phyloP scores from a whole-genome alignment of 306 rosid species.

The Cicer judaicum region DNA sequence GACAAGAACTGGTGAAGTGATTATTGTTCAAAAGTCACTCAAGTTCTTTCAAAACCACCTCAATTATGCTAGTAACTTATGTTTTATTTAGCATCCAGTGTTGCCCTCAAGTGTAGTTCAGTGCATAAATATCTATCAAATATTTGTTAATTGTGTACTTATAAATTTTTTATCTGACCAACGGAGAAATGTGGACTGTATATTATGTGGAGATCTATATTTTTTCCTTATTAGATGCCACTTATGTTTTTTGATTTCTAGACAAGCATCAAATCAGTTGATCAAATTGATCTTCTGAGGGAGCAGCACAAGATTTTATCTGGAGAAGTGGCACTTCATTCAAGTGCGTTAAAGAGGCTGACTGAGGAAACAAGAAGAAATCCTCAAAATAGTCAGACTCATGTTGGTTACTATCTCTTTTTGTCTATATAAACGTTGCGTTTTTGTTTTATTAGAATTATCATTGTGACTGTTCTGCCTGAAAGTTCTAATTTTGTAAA shows the following conservation, averaged over 20 bases:
- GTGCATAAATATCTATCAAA: slow-evolving; percentile 31
- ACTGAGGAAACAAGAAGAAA: slow-evolving; percentile 75
- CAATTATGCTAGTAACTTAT: slow-evolving; percentile 21
- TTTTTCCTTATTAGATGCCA: slow-evolving; percentile 38
- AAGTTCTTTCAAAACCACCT: slow-evolving; percentile 30
- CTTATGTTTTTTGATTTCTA: slow-evolving; percentile 43
- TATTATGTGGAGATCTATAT: slow-evolving; percentile 12
- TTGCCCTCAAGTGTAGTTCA: slow-evolving; percentile 38
- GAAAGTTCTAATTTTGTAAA: slow-evolving; percentile 43
- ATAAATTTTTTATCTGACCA: slow-evolving; percentile 26
- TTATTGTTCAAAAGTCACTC: slow-evolving; percentile 35
- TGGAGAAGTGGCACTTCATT: slow-evolving; percentile 93
- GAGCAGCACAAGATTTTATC: slow-evolving; percentile 90
- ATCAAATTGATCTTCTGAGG: slow-evolving; percentile 86
- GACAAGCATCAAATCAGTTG: slow-evolving; percentile 82
- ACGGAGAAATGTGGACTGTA: slow-evolving; percentile 15
- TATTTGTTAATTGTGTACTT: slow-evolving; percentile 16
- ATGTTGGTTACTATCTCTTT: slow-evolving; percentile 60
- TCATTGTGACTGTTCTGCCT: slow-evolving; percentile 41
- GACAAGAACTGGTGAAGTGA: background rate
- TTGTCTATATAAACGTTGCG: slow-evolving; percentile 6
- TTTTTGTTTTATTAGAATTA: slow-evolving; percentile 21
- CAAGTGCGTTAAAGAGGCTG: slow-evolving; percentile 89
- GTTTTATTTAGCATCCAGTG: slow-evolving; percentile 20
- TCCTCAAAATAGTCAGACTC: slow-evolving; percentile 73